Evolutionary conservation across 441 rosid genomes (phyloP), one percentile per base, ranked within the genome.

Genomic region (Lepidium campestre): DNA sequence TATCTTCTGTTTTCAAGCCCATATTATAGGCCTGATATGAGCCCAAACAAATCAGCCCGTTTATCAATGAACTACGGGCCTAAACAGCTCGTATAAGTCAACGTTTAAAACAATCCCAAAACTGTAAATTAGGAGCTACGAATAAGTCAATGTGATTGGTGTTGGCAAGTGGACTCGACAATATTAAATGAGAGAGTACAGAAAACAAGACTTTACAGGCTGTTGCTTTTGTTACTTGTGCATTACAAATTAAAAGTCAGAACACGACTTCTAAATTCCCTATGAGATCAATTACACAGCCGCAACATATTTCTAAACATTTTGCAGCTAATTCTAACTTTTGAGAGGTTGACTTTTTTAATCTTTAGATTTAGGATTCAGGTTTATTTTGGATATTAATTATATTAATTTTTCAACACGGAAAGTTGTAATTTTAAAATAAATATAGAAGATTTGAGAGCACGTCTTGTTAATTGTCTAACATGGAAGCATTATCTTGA

Each of bases 241-340:
- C n/a, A n/a, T n/a, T n/a, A 72, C 41, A 13, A 25, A 64, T 44
- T 42, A 54, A 31, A 17, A 57, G 71, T 71, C 70, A 71, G 39
- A 48, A 62, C 59, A 31, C 65, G 52, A 69, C 67, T 45, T 55
- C 6, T 25, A 25, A 25, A 25, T 25, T 25, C 34, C 32, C 54
- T 34, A n/a, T n/a, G 1, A n/a, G 29, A 40, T 65, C 9, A 39
- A 3, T 27, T 12, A 12, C 10, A 17, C 10, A 17, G 18, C 19
- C 10, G 19, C 19, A 0, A 53, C 13, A 31, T 34, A 17, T n/a
- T n/a, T 32, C 32, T 20, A 20, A 18, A 23, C 14, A 25, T 25
- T 13, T 13, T 13, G 4, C 3, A 23, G 31, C 44, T 19, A 12
- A 45, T 32, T 18, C 19, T 19, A 15, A 31, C 32, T 10, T 61